Base-by-base conservation (phyloP, 2,329 filamentous ascomycete genomes). In the Penicillium corylophilum region DNA sequence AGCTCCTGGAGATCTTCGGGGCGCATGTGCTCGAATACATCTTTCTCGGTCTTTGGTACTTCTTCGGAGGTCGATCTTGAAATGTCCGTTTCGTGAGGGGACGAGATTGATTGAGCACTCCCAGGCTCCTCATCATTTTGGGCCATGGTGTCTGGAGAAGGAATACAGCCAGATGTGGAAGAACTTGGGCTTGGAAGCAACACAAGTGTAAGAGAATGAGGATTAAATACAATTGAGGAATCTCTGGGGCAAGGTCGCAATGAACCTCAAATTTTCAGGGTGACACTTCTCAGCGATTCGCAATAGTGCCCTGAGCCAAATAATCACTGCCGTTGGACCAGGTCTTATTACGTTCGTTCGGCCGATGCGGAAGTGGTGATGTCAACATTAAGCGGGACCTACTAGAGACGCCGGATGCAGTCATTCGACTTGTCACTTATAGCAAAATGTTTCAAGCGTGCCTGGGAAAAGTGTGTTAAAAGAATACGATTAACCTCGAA, bases 1-100 rank as follows among this genome's bases (percentile, higher is more conserved):
- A 69, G 50, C 28, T 69, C 60, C 2, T 58, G 59, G 13, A 59
- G 63, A 16, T 63, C 57, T 41, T 64, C 65, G 1, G 60, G 56
- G 15, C 55, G 51, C 28, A 67, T 65, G 9, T 64, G 57, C 41
- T 68, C 65, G 12, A 68, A 64, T 4, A 64, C 44, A 1, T 53
- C 40, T 23, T 51, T 58, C 24, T 67, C 57, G 38, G 61, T 54
- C 38, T 57, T 54, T 22, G 57, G 54, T 2, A 55, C 41, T 20
- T 56, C 50, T 28, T 59, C 62, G n/a, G 48, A 56, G 33, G 48
- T 57, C 22, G 44, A 46, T 20, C 48, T 54, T 5, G 45, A 46
- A 22, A 4, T 45, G 39, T 22, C 57, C 51, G 22, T 51, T 43
- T 62, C 54, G 5, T 55, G 48, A 8, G 54, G 26, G 13, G 48